Evolutionary conservation across 805 yeast genomes (phyloP).

Genomic region (Deakozyma indianensis): DNA sequence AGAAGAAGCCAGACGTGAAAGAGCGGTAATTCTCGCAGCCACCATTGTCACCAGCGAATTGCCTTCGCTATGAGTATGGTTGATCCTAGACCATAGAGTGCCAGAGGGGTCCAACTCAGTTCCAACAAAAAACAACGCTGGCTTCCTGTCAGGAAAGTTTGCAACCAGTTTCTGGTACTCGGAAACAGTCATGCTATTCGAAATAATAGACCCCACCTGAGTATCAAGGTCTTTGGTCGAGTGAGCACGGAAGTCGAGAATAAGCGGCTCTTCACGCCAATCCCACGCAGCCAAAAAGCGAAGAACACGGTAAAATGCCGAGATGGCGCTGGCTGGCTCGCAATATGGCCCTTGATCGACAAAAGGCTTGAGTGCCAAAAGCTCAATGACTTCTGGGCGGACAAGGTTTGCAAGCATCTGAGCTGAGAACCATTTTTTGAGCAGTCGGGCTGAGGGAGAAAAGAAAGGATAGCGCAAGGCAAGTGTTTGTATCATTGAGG

Average conservation of each 20-base stretch:
- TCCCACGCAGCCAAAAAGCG: slow-evolving; percentile 73
- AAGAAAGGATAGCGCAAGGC: slow-evolving; percentile 58
- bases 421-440: slow-evolving; percentile 80
- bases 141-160: slow-evolving; percentile 45
- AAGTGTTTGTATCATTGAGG: slow-evolving; percentile 59
- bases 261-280: slow-evolving; percentile 80
- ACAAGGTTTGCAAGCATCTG: slow-evolving; percentile 64
- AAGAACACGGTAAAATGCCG: slow-evolving; percentile 68
- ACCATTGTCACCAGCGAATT: slow-evolving; percentile 47
- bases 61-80: background rate
- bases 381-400: slow-evolving; percentile 66
- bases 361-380: slow-evolving; percentile 70
- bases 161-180: slow-evolving; percentile 36
- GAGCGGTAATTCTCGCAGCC: slow-evolving; percentile 75
- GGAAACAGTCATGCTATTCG: slow-evolving; percentile 12
- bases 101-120: slow-evolving; percentile 82
- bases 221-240: slow-evolving; percentile 8
- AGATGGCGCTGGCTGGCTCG: slow-evolving; percentile 61
- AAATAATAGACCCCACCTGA: slow-evolving; percentile 1
- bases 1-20: slow-evolving; percentile 60
- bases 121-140: slow-evolving; percentile 68
- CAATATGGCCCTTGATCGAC: slow-evolving; percentile 79
- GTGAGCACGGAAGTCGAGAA: slow-evolving; percentile 50
- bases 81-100: slow-evolving; percentile 49
- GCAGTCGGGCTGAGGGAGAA: slow-evolving; percentile 67